Percentiles rank a stretch among this genome's conserved stretches.
Conservation (phyloP, 306 rosid genomes). For the Fagus sylvatica region DNA sequence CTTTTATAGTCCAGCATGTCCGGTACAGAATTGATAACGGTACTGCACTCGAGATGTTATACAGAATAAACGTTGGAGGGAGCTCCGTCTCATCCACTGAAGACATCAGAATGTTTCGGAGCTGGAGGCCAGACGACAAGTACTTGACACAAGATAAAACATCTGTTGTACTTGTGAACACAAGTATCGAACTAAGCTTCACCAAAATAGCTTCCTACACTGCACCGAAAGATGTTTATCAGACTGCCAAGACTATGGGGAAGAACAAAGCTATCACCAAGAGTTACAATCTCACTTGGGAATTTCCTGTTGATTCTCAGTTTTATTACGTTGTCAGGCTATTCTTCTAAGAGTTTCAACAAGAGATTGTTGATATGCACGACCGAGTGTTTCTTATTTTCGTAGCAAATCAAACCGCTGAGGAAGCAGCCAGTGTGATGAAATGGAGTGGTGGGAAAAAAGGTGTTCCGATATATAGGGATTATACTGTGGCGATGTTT, state of each 20-base stretch:
- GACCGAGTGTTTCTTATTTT: background rate
- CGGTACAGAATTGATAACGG: constrained; percentile 8
- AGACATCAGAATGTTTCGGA: constrained; percentile 39
- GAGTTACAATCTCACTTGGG: constrained; percentile 36
- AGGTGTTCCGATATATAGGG: too few species aligned
- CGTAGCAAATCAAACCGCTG: too few species aligned
- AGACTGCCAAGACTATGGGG: constrained; percentile 3
- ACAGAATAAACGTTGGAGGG: constrained; percentile 47
- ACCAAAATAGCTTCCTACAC: constrained; percentile 16
- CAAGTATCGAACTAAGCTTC: background rate
- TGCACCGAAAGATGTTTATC: constrained; percentile 33
- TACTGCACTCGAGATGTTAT: constrained; percentile 32
- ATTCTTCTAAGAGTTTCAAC: constrained; percentile 33
- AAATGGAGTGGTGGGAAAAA: too few species aligned
- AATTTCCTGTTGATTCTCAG: constrained; percentile 43
- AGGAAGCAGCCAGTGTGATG: too few species aligned
- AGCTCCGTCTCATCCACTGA: constrained; percentile 25
- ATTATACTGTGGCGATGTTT: too few species aligned
- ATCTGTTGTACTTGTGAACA: background rate
- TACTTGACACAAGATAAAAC: background rate
- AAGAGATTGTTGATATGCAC: background rate
- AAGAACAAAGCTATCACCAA: background rate
- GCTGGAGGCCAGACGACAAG: constrained; percentile 13
- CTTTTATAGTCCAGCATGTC: background rate
- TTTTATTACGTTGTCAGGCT: constrained; percentile 47